Evolutionary conservation across 352 stramenopile species (phyloP), one percentile per base, ranked within the genome.

Genomic region (Phytopythium aichiense): DNA sequence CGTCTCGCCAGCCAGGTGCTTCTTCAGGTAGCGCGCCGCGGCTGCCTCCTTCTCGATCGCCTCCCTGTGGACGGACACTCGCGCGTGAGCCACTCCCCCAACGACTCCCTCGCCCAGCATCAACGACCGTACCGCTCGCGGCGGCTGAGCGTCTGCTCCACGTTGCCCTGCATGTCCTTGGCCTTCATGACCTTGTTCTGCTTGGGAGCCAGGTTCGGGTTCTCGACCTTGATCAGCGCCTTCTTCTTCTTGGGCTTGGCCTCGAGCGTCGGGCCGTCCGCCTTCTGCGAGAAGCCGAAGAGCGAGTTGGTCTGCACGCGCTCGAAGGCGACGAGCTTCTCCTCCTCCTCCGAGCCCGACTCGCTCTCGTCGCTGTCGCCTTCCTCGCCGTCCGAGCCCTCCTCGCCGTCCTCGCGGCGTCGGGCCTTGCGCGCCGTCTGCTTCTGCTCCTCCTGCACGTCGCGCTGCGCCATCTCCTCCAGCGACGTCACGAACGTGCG

Each of bases 111-210:
- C 33, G 31, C 23, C 23, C 13, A 20, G 12, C 48, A n/a, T 46
- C 43, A 30, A 30, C 20, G 49, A 40, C 46, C 7, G 43, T 30
- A 84, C 76, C 88, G 83, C 64, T 96, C 88, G 83, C 86, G 71
- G 71, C 88, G 73, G 31, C 77, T 91, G 28, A 96, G 78, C 72
- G 93, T 73, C 58, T 90, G 84, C 45, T 88, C 77, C 13, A 75
- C 75, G 52, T 69, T 67, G 4, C 64, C 72, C 38, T 82, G 72
- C 68, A 96, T 87, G 66, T 94, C 87, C 71, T 94, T 94, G 38
- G 83, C 84, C 73, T 94, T 95, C 69, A 95, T 91, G 31, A 91
- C 73, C 74, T 94, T 96, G 66, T 77, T 89, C 59, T 82, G 64
- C n/a, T 61, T 68, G 54, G 84, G 71, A 63, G 72, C 79, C 16